Conservation (phyloP, 1,284 basidiomycete species). For the Mycena citricolor region DNA sequence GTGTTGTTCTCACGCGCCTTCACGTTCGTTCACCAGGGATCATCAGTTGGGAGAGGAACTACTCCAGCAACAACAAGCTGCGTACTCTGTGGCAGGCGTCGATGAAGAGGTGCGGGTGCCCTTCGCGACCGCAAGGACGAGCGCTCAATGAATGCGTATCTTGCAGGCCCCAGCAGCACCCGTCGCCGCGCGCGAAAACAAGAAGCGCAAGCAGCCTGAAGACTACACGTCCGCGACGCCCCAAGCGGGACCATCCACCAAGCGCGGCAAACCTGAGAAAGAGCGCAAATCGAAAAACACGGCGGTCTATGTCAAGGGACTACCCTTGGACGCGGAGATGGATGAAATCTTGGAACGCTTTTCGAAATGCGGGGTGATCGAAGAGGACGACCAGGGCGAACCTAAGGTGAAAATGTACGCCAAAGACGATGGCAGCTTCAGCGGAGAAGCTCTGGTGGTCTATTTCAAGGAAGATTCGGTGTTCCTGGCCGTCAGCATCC, state of each 20-base stretch:
- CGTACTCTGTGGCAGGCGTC: slow-evolving; percentile 86
- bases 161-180: slow-evolving; percentile 80
- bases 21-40: slow-evolving; percentile 12
- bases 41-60: slow-evolving; percentile 77
- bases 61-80: slow-evolving; percentile 85
- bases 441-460: slow-evolving; percentile 93
- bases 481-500: slow-evolving; percentile 76
- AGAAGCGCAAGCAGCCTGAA: slow-evolving; percentile 78
- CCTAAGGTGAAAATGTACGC: slow-evolving; percentile 95
- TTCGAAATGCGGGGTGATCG: slow-evolving; percentile 87
- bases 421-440: slow-evolving; percentile 86
- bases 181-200: slow-evolving; percentile 74
- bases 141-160: slow-evolving; percentile 46
- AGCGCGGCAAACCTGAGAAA: slow-evolving; percentile 53
- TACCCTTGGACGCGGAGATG: slow-evolving; percentile 76
- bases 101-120: slow-evolving; percentile 74
- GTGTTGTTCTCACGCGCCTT: slow-evolving; percentile 28
- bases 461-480: slow-evolving; percentile 99
- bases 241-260: slow-evolving; percentile 52
- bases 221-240: slow-evolving; percentile 70
- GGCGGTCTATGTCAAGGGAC: slow-evolving; percentile 86
- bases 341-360: slow-evolving; percentile 84
- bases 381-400: slow-evolving; percentile 86
- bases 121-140: slow-evolving; percentile 22
- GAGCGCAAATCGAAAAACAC: slow-evolving; percentile 83